Percentiles rank a stretch among this genome's conserved stretches.
phyloP scores from a whole-genome alignment of 805 yeast species.

The Myxozyma nipponensis region DNA sequence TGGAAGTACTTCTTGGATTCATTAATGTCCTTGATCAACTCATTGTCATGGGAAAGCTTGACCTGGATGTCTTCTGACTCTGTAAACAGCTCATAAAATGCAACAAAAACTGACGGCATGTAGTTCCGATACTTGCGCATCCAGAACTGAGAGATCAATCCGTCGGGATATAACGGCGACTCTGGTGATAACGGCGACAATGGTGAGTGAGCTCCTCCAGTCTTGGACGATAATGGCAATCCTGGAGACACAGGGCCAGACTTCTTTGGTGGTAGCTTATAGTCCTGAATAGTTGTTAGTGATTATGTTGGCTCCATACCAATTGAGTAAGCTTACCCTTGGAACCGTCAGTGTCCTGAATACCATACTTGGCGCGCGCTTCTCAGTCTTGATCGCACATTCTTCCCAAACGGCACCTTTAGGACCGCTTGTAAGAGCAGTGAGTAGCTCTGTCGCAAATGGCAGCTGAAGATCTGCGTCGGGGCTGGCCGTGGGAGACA shows the following conservation, averaged over 20 bases:
- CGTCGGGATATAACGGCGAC: slow-evolving; percentile 42
- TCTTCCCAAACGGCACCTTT: slow-evolving; percentile 17
- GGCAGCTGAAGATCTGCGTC: slow-evolving; percentile 13
- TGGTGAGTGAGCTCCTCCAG: slow-evolving; percentile 31
- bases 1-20: slow-evolving; percentile 37
- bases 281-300: slow-evolving; percentile 5
- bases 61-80: slow-evolving; percentile 34
- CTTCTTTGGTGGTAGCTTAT: slow-evolving; percentile 20
- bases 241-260: slow-evolving; percentile 19
- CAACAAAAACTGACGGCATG: slow-evolving; percentile 48
- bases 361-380: slow-evolving; percentile 1
- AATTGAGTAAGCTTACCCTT: slow-evolving; percentile 6
- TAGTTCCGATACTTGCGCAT: slow-evolving; percentile 47
- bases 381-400: slow-evolving; percentile 10
- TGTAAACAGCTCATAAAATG: slow-evolving; percentile 42
- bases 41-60: slow-evolving; percentile 31
- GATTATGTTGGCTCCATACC: background rate
- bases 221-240: slow-evolving; percentile 5
- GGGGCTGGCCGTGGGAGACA: background rate
- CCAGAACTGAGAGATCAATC: slow-evolving; percentile 50
- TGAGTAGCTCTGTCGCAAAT: slow-evolving; percentile 9
- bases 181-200: slow-evolving; percentile 47
- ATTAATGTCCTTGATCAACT: slow-evolving; percentile 41
- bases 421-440: slow-evolving; percentile 15
- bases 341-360: slow-evolving; percentile 17